Conservation (phyloP, 2,329 filamentous ascomycete species). For the Apiospora koreana region DNA sequence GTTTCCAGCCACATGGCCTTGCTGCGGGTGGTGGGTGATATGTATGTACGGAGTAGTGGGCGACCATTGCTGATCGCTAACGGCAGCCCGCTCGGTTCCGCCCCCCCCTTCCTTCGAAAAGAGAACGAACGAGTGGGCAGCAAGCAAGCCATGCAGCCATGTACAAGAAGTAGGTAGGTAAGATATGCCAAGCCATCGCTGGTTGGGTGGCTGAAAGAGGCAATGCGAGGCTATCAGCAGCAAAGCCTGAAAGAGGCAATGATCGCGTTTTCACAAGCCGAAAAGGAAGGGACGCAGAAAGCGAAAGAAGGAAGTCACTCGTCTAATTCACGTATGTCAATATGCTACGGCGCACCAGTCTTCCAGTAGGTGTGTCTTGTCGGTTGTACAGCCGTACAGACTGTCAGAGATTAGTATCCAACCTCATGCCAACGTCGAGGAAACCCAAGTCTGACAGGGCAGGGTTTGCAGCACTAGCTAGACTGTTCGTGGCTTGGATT, state of each 20-base stretch:
- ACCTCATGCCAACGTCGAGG: background rate
- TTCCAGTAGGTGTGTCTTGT: background rate
- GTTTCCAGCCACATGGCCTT: background rate
- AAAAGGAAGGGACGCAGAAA: background rate
- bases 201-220: constrained; percentile 1
- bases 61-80: background rate
- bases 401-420: background rate
- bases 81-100: background rate
- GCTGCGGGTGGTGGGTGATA: background rate
- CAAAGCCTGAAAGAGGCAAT: background rate
- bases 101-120: constrained; percentile 1
- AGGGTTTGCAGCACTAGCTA: background rate
- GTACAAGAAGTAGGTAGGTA: background rate
- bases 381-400: background rate
- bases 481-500: background rate
- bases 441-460: background rate
- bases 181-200: background rate
- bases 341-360: background rate
- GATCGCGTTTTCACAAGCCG: constrained; percentile 10
- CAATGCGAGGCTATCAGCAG: constrained; percentile 12
- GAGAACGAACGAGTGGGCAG: background rate
- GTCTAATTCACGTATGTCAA: too few species aligned
- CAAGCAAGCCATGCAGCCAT: background rate
- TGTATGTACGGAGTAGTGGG: background rate
- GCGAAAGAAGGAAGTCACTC: background rate